A percentile compares a stretch with the other conserved stretches of the same genome.
Evolutionary conservation across 371 early-diverging fungal genomes (phyloP).

Genomic region (Mortierella polycephala): DNA sequence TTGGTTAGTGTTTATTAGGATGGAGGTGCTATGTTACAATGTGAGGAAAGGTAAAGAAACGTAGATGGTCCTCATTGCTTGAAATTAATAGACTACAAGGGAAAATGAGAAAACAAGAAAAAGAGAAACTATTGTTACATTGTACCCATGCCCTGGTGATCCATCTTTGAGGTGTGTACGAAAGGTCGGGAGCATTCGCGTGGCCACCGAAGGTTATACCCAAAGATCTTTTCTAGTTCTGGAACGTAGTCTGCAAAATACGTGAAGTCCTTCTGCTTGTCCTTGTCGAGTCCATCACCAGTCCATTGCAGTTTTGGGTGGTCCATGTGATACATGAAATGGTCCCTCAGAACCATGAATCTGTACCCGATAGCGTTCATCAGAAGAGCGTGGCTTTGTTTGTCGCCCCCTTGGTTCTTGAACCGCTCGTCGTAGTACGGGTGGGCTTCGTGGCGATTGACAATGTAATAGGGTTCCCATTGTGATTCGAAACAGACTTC

Average conservation of each 20-base stretch:
- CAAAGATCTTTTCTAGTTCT: slow-evolving; percentile 63
- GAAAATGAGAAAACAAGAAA: background rate
- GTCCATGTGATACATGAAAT: slow-evolving; percentile 71
- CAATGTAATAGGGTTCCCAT: slow-evolving; percentile 77
- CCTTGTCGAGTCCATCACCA: slow-evolving; percentile 63
- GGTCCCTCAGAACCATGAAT: slow-evolving; percentile 63
- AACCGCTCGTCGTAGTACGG: slow-evolving; percentile 72
- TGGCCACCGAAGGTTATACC: slow-evolving; percentile 66
- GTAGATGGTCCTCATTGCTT: background rate
- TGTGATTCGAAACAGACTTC: slow-evolving; percentile 77
- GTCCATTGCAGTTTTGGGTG: slow-evolving; percentile 68
- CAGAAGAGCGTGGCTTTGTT: slow-evolving; percentile 70
- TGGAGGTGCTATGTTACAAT: background rate
- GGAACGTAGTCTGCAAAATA: slow-evolving; percentile 66
- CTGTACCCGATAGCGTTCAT: slow-evolving; percentile 68
- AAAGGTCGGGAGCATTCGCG: slow-evolving; percentile 60
- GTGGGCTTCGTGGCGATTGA: slow-evolving; percentile 54
- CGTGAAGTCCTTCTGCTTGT: slow-evolving; percentile 60
- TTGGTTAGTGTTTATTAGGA: background rate
- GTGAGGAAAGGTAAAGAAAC: background rate
- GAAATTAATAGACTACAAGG: background rate
- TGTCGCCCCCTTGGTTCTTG: slow-evolving; percentile 75
- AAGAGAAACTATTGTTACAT: slow-evolving; percentile 20
- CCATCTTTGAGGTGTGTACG: slow-evolving; percentile 29
- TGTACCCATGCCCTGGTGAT: slow-evolving; percentile 39